A percentile compares a stretch with the other conserved stretches of the same genome.
These are phyloP conservation scores for Tulasnella sp. DNA, from an alignment of 768 basidiomycete species.

Conservation along the genomic window DNA sequence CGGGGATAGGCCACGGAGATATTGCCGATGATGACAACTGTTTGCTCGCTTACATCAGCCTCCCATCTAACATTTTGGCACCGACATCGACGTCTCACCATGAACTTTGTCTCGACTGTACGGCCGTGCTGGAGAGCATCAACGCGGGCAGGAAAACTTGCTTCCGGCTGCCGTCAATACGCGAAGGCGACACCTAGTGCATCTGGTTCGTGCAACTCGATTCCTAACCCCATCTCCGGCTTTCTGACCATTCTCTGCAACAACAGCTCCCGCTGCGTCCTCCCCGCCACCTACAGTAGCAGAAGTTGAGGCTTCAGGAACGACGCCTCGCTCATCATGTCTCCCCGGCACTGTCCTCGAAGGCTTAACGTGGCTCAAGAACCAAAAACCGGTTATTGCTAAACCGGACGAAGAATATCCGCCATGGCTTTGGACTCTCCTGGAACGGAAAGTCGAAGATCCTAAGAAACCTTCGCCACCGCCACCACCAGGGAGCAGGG, in stretches of 20 bases:
- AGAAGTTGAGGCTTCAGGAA: background rate
- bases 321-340: constrained; percentile 54
- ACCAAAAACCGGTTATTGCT: constrained; percentile 71
- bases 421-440: constrained; percentile 79
- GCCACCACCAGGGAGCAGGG: constrained; percentile 48
- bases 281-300: background rate
- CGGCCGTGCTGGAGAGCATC: background rate
- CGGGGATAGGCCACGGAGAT: background rate
- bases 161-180: background rate
- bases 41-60: background rate
- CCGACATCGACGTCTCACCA: background rate
- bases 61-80: constrained; percentile 16
- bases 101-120: background rate
- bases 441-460: constrained; percentile 52
- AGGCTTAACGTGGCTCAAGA: constrained; percentile 82
- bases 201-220: background rate
- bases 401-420: constrained; percentile 81
- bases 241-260: background rate
- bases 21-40: background rate
- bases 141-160: background rate
- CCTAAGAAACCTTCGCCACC: constrained; percentile 49
- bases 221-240: background rate
- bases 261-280: background rate
- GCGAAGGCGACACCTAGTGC: background rate
- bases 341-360: constrained; percentile 65